These are phyloP conservation scores for Fragaria vesca DNA, from an alignment of 306 rosid species.

Conservation along the genomic window DNA sequence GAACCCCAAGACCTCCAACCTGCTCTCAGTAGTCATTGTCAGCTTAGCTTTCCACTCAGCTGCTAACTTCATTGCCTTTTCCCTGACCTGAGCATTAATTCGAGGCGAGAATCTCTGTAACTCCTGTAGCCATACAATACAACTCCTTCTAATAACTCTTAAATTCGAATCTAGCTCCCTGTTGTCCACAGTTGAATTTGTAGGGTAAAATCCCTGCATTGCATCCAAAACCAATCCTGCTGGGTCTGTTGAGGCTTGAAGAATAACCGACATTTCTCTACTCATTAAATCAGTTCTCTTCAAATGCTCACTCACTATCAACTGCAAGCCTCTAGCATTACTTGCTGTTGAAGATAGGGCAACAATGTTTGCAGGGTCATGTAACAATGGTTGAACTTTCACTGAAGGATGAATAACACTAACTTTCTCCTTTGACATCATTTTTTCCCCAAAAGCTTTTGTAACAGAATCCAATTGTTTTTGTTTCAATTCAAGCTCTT, in stretches of 20 bases:
- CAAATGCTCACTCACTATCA: not conserved
- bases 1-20: slow-evolving; percentile 40
- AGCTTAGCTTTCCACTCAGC: slow-evolving; percentile 43
- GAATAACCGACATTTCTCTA: not conserved
- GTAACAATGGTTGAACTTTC: not conserved
- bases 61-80: slow-evolving; percentile 40
- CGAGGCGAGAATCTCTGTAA: slow-evolving; percentile 32
- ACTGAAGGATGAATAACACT: not conserved
- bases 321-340: slow-evolving; percentile 14
- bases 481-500: slow-evolving; percentile 25
- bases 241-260: slow-evolving; percentile 18
- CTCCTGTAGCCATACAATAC: slow-evolving; percentile 41
- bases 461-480: slow-evolving; percentile 7
- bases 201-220: slow-evolving; percentile 35
- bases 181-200: slow-evolving; percentile 11
- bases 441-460: not conserved
- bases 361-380: not conserved
- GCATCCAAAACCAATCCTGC: slow-evolving; percentile 44
- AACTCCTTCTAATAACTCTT: slow-evolving; percentile 34
- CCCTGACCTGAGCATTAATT: slow-evolving; percentile 29
- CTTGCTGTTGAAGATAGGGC: slow-evolving; percentile 6
- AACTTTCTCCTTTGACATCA: slow-evolving; percentile 14
- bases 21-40: slow-evolving; percentile 18
- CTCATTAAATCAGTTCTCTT: slow-evolving; percentile 22
- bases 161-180: slow-evolving; percentile 10